phyloP scores from a whole-genome alignment of 1,284 basidiomycete genomes.

The Trametes pubescens region DNA sequence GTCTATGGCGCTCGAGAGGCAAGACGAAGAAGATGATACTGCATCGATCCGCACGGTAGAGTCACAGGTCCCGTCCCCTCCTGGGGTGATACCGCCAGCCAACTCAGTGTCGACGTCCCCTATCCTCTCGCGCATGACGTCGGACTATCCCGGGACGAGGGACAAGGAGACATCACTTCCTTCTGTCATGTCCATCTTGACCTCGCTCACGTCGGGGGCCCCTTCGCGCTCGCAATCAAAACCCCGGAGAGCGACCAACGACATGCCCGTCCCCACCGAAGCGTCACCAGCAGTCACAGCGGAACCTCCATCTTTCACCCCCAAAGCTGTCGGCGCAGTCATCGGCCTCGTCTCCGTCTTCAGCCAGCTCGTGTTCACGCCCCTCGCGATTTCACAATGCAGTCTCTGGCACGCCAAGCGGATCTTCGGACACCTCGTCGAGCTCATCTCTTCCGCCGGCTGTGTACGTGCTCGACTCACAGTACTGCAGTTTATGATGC shows the following conservation, averaged over 20 bases:
- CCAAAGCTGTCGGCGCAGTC: constrained; percentile 65
- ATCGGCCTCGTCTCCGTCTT: constrained; percentile 73
- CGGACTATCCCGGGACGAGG: constrained; percentile 51
- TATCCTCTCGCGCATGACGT: constrained; percentile 61
- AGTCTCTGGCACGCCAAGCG: constrained; percentile 59
- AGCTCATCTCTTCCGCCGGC: constrained; percentile 52
- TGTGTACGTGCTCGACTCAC: constrained; percentile 75
- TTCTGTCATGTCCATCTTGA: constrained; percentile 69
- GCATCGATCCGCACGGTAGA: constrained; percentile 49
- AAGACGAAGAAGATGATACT: constrained; percentile 45
- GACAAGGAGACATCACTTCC: constrained; percentile 59
- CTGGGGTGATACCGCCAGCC: constrained; percentile 38
- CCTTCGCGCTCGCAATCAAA: constrained; percentile 65
- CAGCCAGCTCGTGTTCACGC: constrained; percentile 73
- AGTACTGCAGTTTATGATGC: constrained; percentile 88
- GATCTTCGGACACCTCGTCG: constrained; percentile 60
- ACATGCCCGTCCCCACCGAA: constrained; percentile 40
- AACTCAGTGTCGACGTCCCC: constrained; percentile 57
- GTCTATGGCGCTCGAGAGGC: constrained; percentile 47
- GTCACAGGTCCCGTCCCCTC: constrained; percentile 39
- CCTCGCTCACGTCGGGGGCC: constrained; percentile 61
- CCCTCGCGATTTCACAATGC: constrained; percentile 54
- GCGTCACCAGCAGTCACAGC: constrained; percentile 34
- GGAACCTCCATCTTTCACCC: constrained; percentile 41
- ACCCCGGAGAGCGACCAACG: constrained; percentile 41